Conservation (phyloP, 2,329 filamentous ascomycete genomes). For the Trichoderma atroviride region DNA sequence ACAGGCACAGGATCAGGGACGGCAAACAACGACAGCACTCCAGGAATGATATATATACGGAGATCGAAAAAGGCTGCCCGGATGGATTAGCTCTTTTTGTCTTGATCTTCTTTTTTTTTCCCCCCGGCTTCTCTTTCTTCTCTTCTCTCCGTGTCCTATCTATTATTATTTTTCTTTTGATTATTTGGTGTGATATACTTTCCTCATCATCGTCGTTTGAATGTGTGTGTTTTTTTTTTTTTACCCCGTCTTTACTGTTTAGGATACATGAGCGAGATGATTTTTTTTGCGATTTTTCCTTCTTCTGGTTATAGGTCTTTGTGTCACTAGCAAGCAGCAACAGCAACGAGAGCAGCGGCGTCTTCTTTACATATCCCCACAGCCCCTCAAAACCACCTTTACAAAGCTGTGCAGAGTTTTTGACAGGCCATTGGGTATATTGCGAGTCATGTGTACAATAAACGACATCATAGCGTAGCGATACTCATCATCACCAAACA, state of each 20-base stretch:
- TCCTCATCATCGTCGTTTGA: not conserved
- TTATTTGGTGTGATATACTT: conserved; percentile 2
- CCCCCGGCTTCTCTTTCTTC: not conserved
- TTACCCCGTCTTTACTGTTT: not conserved
- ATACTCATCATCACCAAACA: conserved; percentile 4
- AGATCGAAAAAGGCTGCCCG: conserved; percentile 22
- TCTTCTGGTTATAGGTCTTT: not conserved
- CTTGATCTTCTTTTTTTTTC: not conserved
- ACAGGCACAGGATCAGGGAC: not conserved
- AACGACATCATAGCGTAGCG: conserved; percentile 24
- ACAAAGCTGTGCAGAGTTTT: conserved; percentile 4
- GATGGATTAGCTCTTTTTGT: conserved; percentile 3
- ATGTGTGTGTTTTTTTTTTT: not conserved
- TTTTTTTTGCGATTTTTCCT: not conserved
- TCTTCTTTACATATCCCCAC: conserved; percentile 5
- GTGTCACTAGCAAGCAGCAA: not conserved
- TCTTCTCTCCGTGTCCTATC: not conserved
- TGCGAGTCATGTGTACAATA: conserved; percentile 18
- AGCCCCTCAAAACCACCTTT: not conserved
- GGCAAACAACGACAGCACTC: conserved; percentile 15
- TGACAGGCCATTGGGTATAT: not conserved
- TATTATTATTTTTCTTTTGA: not conserved
- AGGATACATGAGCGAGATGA: not conserved
- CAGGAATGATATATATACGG: conserved; percentile 25
- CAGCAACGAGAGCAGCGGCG: conserved; percentile 3